Evolutionary conservation across 169 alveolate genomes (phyloP), one percentile per base, ranked within the genome.

Genomic region (Cardiosporidium cionae): DNA sequence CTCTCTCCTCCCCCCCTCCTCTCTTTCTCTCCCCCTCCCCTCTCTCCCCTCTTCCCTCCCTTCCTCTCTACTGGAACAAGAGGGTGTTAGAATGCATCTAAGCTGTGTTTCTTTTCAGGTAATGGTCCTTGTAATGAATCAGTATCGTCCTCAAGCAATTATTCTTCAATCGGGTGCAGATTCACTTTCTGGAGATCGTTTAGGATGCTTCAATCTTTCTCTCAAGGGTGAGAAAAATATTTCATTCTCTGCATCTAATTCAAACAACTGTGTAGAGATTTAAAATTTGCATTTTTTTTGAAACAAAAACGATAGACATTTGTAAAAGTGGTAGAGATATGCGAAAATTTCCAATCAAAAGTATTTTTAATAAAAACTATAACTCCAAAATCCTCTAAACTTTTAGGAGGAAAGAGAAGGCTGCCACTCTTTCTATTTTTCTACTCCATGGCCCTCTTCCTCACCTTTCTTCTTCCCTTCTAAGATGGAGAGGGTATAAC

Each of bases 111-210:
- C 54, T n/a, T 5, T 5, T 2, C 95, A 89, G 32, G 93, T 96
- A 23, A 89, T 95, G 76, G 70, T 92, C 35, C 89, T 89, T 81
- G 95, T 97, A 16, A 96, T 95, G 68, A 97, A 94, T 33, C 81
- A 87, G 23, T 97, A 91, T 80, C 90, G 93, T 32, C 99, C 99
- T 0, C 97, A 95, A 27, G 99, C 98, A 0, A 93, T 97, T 0
- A 98, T 97, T n/a, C 78, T 97, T 52, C 98, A 97, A 79, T 95
- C 99, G 83, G 99, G 99, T 1, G 99, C 99, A 0, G 99, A 96
- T 74, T 94, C 98, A 1, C 88, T 93, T 0, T 37, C 98, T n/a
- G 97, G 97, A 9, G 99, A 96, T 74, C 84, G 98, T 70, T 90
- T 97, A 52, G 99, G 99, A 0, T 87, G 97, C 37, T 97, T 96